phyloP scores from a whole-genome alignment of 176 grass and related monocot species.

The Carex cristatella region DNA sequence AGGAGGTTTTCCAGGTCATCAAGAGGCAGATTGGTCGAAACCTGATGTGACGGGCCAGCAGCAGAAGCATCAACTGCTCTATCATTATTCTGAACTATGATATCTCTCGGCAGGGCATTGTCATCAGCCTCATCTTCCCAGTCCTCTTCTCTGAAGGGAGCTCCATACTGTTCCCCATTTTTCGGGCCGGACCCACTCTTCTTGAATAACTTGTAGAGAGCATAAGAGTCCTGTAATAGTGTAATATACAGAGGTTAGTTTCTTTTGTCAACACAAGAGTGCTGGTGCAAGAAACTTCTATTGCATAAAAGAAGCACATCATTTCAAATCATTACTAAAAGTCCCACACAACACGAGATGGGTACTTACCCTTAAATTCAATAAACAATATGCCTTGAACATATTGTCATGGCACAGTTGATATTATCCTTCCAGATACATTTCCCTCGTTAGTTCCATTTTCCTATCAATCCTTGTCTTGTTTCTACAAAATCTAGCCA shows the following conservation, averaged over 20 bases:
- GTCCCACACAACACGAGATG: background rate
- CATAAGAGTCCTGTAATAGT: slow-evolving; percentile 52
- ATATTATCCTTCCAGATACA: background rate
- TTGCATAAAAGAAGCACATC: background rate
- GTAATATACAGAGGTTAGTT: background rate
- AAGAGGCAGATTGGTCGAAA: slow-evolving; percentile 24
- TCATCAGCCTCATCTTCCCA: slow-evolving; percentile 51
- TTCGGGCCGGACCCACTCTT: slow-evolving; percentile 89
- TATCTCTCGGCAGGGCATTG: background rate
- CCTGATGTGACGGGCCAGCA: background rate
- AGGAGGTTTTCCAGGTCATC: slow-evolving; percentile 54
- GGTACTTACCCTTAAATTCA: slow-evolving; percentile 2
- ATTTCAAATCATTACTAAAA: background rate
- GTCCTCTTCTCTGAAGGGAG: slow-evolving; percentile 82
- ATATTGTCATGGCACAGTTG: background rate
- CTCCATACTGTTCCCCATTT: slow-evolving; percentile 97
- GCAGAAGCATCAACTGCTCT: background rate
- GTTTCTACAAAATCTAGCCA: background rate
- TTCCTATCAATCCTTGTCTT: background rate
- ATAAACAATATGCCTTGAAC: background rate
- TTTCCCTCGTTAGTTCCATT: background rate
- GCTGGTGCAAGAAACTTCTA: background rate
- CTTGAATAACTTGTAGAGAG: slow-evolving; percentile 91
- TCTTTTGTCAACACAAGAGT: slow-evolving; percentile 3
- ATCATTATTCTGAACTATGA: background rate